Evolutionary conservation across 768 basidiomycete species (phyloP).

Genomic region (Serendipita vermifera): DNA sequence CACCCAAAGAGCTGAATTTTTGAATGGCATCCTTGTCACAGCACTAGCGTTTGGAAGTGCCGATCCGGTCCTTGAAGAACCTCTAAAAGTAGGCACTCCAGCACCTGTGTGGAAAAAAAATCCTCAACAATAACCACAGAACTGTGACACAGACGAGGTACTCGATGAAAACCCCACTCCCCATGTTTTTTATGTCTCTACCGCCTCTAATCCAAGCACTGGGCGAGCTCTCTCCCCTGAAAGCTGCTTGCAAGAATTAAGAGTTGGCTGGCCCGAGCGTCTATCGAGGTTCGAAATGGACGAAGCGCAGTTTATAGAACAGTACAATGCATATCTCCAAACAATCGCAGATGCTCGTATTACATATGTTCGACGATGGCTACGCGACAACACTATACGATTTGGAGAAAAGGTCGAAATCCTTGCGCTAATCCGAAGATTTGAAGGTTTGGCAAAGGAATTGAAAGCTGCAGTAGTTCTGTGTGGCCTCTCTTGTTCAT

Average conservation of each 20-base stretch:
- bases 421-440: constrained; percentile 31
- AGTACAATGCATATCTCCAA: constrained; percentile 30
- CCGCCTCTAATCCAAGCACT: neutral
- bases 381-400: constrained; percentile 34
- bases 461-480: constrained; percentile 35
- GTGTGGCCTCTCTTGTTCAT: constrained; percentile 35
- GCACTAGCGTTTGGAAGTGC: constrained; percentile 38
- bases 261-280: neutral
- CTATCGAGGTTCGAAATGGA: constrained; percentile 22
- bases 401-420: constrained; percentile 36
- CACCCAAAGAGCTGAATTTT: constrained; percentile 25
- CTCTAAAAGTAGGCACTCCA: constrained; percentile 32
- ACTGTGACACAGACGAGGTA: constrained; percentile 35
- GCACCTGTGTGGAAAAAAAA: neutral
- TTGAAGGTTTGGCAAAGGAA: constrained; percentile 34
- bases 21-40: constrained; percentile 31
- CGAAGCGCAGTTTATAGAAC: constrained; percentile 33
- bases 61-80: constrained; percentile 32
- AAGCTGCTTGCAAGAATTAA: neutral
- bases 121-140: constrained; percentile 29
- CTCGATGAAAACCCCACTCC: neutral
- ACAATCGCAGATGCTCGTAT: constrained; percentile 32
- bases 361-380: constrained; percentile 39
- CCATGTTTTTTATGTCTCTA: neutral
- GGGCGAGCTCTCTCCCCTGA: neutral